These are phyloP conservation scores for Amanita inopinata DNA, from an alignment of 768 basidiomycete species.

Conservation along the genomic window DNA sequence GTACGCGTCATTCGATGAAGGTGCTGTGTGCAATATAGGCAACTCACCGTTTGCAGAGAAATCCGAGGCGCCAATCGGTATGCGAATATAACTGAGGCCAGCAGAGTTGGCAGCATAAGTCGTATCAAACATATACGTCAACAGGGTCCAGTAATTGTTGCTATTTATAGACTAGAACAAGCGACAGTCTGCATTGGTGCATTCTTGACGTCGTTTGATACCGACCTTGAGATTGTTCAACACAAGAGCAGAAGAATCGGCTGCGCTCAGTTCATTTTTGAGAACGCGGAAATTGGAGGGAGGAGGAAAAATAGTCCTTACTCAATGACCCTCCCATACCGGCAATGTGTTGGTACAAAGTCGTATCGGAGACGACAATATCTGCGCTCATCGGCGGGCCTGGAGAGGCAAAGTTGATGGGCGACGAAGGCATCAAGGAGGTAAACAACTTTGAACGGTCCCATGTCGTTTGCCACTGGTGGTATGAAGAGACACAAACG, in stretches of 20 bases:
- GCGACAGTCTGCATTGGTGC: not conserved
- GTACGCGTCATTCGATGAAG: not conserved
- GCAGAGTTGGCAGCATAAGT: constrained; percentile 53
- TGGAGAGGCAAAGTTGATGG: constrained; percentile 51
- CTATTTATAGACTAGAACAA: constrained; percentile 37
- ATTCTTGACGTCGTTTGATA: not conserved
- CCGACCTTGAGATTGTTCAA: constrained; percentile 58
- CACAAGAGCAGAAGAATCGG: constrained; percentile 59
- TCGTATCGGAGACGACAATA: constrained; percentile 47
- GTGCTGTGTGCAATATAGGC: not conserved
- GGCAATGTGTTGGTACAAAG: constrained; percentile 49
- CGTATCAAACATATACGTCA: constrained; percentile 52
- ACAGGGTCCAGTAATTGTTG: constrained; percentile 45
- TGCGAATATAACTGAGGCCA: constrained; percentile 58
- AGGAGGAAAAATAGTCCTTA: no score
- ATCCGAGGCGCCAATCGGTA: constrained; percentile 67
- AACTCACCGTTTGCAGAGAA: constrained; percentile 46
- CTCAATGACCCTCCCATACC: constrained; percentile 65
- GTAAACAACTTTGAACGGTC: constrained; percentile 43
- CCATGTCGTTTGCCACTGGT: constrained; percentile 54
- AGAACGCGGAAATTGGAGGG: not conserved
- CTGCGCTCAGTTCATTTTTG: constrained; percentile 22
- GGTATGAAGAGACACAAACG: not conserved
- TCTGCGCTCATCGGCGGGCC: constrained; percentile 49
- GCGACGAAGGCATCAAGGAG: constrained; percentile 31